These are phyloP conservation scores for Pholiota microspora DNA, from an alignment of 768 basidiomycete genomes.

Conservation along the genomic window DNA sequence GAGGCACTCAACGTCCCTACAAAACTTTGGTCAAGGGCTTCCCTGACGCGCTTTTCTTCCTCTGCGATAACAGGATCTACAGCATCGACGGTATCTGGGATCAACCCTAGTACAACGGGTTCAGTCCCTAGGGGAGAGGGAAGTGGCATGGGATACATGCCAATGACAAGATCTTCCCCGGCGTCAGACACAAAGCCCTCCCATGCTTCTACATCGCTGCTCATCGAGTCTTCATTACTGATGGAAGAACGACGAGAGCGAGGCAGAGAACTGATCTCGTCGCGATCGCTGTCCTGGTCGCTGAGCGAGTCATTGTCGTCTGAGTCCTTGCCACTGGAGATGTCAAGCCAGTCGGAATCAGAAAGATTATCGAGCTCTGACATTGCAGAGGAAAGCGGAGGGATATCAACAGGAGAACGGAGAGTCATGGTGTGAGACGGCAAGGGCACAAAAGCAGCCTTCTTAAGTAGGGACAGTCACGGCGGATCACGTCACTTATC, in stretches of 20 bases:
- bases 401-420: constrained; percentile 25
- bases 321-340: constrained; percentile 66
- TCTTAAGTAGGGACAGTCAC: constrained; percentile 15
- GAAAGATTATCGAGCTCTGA: constrained; percentile 68
- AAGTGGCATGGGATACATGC: constrained; percentile 31
- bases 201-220: constrained; percentile 74
- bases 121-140: constrained; percentile 30
- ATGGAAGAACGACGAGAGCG: constrained; percentile 68
- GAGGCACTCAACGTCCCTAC: constrained; percentile 77
- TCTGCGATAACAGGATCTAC: constrained; percentile 35
- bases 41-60: constrained; percentile 71
- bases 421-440: constrained; percentile 31
- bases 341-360: constrained; percentile 85
- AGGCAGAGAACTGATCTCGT: constrained; percentile 48
- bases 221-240: constrained; percentile 67
- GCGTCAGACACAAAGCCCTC: constrained; percentile 71
- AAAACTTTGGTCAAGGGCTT: constrained; percentile 80
- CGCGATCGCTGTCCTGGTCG: constrained; percentile 62
- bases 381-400: constrained; percentile 37
- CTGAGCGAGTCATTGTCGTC: constrained; percentile 70
- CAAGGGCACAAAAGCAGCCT: constrained; percentile 23
- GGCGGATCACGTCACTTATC: constrained; percentile 6
- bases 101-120: constrained; percentile 26
- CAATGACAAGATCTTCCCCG: constrained; percentile 35
- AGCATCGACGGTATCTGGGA: constrained; percentile 27